These are phyloP conservation scores for Chernovozyma sophiae-reginae DNA, from an alignment of 1,139 yeast genomes.

Conservation along the genomic window DNA sequence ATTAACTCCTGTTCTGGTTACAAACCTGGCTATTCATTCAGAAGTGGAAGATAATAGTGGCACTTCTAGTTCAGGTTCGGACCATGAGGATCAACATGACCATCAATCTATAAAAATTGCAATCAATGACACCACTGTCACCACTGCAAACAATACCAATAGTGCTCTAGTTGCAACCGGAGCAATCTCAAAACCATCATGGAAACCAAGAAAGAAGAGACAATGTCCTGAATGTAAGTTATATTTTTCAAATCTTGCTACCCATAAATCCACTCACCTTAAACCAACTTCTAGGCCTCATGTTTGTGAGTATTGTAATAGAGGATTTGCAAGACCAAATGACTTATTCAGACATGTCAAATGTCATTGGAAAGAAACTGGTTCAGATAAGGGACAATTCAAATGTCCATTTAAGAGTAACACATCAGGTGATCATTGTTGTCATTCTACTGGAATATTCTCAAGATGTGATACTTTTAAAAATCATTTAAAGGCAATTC, in stretches of 20 bases:
- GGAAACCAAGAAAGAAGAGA: slow-evolving; percentile 67
- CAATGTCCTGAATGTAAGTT: slow-evolving; percentile 81
- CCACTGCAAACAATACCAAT: background rate
- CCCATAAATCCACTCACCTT: slow-evolving; percentile 80
- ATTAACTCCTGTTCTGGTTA: background rate
- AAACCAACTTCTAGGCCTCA: slow-evolving; percentile 74
- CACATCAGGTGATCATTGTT: slow-evolving; percentile 37
- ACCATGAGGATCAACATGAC: slow-evolving; percentile 4
- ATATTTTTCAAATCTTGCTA: slow-evolving; percentile 74
- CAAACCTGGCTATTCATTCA: background rate
- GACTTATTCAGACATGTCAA: slow-evolving; percentile 81
- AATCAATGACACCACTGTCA: background rate
- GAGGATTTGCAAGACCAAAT: slow-evolving; percentile 87
- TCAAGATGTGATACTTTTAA: slow-evolving; percentile 89
- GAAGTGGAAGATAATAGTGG: background rate
- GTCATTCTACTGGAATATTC: slow-evolving; percentile 82
- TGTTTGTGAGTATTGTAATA: slow-evolving; percentile 67
- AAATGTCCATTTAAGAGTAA: slow-evolving; percentile 41
- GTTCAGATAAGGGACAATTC: slow-evolving; percentile 46
- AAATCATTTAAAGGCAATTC: slow-evolving; percentile 85
- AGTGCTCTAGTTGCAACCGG: too few relatives aligned
- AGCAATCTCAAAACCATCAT: slow-evolving; percentile 7
- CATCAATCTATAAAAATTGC: background rate
- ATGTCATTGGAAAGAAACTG: slow-evolving; percentile 73
- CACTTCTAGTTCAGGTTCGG: slow-evolving; percentile 1